Conservation (phyloP, 1,284 basidiomycete species). For the Cutaneotrichosporon curvatum region DNA sequence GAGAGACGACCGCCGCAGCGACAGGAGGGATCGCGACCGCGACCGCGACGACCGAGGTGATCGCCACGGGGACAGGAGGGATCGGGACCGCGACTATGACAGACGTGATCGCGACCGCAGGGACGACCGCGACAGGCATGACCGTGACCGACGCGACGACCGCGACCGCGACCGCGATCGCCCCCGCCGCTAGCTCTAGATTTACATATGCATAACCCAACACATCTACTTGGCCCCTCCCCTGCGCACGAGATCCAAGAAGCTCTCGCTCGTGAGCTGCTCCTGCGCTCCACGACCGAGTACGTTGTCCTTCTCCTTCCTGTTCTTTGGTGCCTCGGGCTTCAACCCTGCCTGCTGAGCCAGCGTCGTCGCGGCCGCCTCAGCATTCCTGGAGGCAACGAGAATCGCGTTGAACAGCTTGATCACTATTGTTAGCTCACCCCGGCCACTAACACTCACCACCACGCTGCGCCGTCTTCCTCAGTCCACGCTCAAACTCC, state of each 20-base stretch:
- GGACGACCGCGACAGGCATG: conserved; percentile 1
- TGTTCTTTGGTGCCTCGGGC: conserved; percentile 30
- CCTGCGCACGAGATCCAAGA: conserved; percentile 45
- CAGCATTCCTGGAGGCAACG: conserved; percentile 38
- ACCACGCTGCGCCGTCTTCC: conserved; percentile 47
- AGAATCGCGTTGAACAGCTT: conserved; percentile 49
- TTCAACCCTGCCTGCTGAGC: conserved; percentile 35
- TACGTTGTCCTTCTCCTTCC: conserved; percentile 46
- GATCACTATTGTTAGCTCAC: conserved; percentile 34
- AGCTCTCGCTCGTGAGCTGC: conserved; percentile 46
- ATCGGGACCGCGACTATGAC: conserved; percentile 7
- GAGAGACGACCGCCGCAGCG: conserved; percentile 9
- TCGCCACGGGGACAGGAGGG: conserved; percentile 7
- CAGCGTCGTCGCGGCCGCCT: conserved; percentile 23
- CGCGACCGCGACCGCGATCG: conserved; percentile 1
- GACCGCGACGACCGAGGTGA: conserved; percentile 10
- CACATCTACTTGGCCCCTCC: conserved; percentile 3
- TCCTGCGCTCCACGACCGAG: conserved; percentile 43
- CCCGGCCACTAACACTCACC: conserved; percentile 30
- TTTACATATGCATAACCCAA: neutral
- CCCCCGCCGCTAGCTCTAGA: neutral
- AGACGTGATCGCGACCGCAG: conserved; percentile 7
- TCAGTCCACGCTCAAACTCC: conserved; percentile 46
- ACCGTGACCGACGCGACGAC: conserved; percentile 3
- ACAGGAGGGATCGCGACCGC: conserved; percentile 21